Conservation (phyloP, 768 basidiomycete species). For the Lactarius sanguifluus region DNA sequence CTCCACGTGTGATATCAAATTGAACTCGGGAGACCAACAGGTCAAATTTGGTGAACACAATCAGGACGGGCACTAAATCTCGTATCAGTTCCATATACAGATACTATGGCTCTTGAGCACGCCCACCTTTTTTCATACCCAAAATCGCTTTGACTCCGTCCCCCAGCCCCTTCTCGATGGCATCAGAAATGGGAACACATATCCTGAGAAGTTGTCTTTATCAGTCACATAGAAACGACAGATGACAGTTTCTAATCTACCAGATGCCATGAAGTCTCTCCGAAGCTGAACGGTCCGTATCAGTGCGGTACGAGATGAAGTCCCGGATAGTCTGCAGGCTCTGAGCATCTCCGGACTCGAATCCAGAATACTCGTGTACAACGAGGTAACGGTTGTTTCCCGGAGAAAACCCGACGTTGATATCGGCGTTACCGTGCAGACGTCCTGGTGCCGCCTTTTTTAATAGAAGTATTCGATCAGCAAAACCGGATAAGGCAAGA, state of each 20-base stretch:
- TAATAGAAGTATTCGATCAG: background rate
- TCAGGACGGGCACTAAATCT: slow-evolving; percentile 8
- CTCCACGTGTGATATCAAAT: background rate
- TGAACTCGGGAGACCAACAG: background rate
- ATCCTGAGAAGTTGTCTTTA: slow-evolving; percentile 3
- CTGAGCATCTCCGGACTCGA: background rate
- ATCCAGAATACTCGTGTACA: slow-evolving; percentile 5
- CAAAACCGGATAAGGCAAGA: no score
- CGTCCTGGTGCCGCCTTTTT: background rate
- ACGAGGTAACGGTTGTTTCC: background rate
- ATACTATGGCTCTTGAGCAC: no score
- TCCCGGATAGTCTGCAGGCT: background rate
- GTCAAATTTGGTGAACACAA: slow-evolving; percentile 17
- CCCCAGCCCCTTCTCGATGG: background rate
- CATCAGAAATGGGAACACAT: slow-evolving; percentile 10
- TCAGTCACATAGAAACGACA: background rate
- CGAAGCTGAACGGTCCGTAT: background rate
- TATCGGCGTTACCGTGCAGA: background rate
- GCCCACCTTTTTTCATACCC: slow-evolving; percentile 6
- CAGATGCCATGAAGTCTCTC: slow-evolving; percentile 21
- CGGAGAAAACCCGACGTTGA: background rate
- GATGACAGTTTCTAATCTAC: background rate
- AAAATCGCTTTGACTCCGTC: background rate
- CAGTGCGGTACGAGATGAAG: background rate
- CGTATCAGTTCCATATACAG: background rate